Evolutionary conservation across 345 rosid genomes (phyloP), one percentile per base, ranked within the genome.

Genomic region (Aethionema arabicum): DNA sequence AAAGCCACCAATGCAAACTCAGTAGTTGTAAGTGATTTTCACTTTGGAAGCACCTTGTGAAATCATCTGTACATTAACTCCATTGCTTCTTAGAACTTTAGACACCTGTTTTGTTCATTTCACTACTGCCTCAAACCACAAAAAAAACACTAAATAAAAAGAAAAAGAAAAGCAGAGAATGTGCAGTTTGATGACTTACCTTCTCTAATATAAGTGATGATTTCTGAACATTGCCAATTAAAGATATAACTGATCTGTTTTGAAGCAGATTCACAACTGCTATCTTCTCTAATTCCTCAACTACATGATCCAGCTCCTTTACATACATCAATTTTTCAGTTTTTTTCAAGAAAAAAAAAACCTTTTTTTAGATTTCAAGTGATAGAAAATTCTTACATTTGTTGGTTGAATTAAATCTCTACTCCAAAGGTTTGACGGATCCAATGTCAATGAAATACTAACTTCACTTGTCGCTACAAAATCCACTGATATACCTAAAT

Each of bases 41-140:
- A 91, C 98, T 96, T 91, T 91, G 5, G 98, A 91, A 56, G 98
- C 96, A n/a, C 96, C 96, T 77, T 91, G 92, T 4, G 96, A 91
- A 72, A 88, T 91, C 98, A 91, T 88, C 74, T 91, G 98, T 61
- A 88, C 96, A 52, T 88, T 91, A 59, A 88, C 91, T 33, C 91
- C 88, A 44, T 80, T 83, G 68, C 77, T 77, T 70, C 90, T 81
- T 46, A 91, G 92, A 65, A 88, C 98, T 57, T 56, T 69, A 62
- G 88, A 91, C 44, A 65, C 95, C 96, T 91, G 82, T 48, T 74
- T 62, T 27, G 57, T 37, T 5, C 31, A 11, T 36, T 56, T 54
- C 47, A 3, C 11, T 55, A 52, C 46, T 10, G 29, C 41, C n/a
- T 3, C 59, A n/a, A n/a, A 46, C 44, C 59, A 21, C 46, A n/a